A percentile compares a stretch with the other conserved stretches of the same genome.
Conservation (phyloP, 805 yeast genomes). For the Yarrowia alimentaria region DNA sequence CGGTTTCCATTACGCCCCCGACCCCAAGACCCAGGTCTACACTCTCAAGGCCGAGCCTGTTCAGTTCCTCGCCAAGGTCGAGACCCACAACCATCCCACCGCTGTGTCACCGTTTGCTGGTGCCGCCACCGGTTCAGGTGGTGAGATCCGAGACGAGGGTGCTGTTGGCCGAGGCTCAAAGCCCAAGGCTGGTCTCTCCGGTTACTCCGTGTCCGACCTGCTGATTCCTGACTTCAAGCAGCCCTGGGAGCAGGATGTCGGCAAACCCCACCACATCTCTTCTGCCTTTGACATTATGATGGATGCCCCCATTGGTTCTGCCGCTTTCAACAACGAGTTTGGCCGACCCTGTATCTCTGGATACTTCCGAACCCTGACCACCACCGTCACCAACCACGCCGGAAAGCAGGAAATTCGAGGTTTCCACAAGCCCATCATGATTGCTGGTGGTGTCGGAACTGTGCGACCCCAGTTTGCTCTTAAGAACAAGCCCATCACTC, state of each 20-base stretch:
- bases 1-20: conserved; percentile 76
- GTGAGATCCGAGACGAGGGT: conserved; percentile 99
- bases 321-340: conserved; percentile 97
- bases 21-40: conserved; percentile 71
- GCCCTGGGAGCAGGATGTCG: conserved; percentile 94
- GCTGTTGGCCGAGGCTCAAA: conserved; percentile 99
- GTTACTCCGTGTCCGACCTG: conserved; percentile 88
- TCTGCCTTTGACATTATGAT: conserved; percentile 91
- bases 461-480: conserved; percentile 90
- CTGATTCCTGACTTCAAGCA: conserved; percentile 79
- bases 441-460: conserved; percentile 99
- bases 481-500: conserved; percentile 82
- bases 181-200: conserved; percentile 93
- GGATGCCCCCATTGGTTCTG: conserved; percentile 96
- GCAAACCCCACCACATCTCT: conserved; percentile 91
- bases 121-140: conserved; percentile 99
- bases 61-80: conserved; percentile 90
- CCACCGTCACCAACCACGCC: conserved; percentile 61
- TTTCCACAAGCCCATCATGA: conserved; percentile 97
- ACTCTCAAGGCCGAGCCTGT: conserved; percentile 69
- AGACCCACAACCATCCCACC: conserved; percentile 98
- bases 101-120: conserved; percentile 99
- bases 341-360: conserved; percentile 98
- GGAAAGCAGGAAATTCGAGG: conserved; percentile 81
- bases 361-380: conserved; percentile 91